These are phyloP conservation scores for Silybum marianum DNA, from an alignment of 129 eudicot species.

Conservation along the genomic window DNA sequence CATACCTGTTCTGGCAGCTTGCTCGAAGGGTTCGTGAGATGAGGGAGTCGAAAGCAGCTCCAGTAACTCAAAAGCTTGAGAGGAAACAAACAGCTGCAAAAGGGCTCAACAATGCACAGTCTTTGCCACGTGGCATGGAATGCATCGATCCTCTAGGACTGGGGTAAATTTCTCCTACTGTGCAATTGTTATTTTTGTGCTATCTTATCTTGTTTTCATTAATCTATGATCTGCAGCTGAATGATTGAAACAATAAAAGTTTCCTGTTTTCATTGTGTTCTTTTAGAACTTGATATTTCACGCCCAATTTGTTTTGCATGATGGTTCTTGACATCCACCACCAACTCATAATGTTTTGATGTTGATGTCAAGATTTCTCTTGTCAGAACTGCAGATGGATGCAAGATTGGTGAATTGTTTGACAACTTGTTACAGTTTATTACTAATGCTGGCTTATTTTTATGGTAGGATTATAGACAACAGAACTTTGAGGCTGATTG, in stretches of 20 bases:
- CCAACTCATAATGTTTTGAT: background rate
- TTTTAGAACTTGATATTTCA: background rate
- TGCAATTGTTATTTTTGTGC: background rate
- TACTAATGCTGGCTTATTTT: constrained; percentile 22
- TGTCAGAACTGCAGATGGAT: background rate
- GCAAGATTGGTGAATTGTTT: constrained; percentile 2
- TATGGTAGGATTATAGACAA: constrained; percentile 73
- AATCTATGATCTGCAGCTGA: too few species aligned
- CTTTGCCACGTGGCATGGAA: constrained; percentile 94
- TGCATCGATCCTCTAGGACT: constrained; percentile 90
- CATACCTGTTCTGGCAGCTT: constrained; percentile 49
- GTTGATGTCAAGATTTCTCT: background rate
- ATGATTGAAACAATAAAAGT: too few species aligned
- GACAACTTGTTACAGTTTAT: constrained; percentile 17
- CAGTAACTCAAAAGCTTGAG: constrained; percentile 52
- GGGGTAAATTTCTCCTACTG: constrained; percentile 49
- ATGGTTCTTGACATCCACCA: background rate
- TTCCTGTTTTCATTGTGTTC: too few species aligned
- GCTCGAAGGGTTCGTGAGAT: constrained; percentile 89
- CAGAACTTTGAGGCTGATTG: constrained; percentile 74
- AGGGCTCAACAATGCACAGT: constrained; percentile 61
- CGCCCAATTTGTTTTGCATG: background rate
- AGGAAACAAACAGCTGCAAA: constrained; percentile 55
- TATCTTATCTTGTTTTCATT: background rate
- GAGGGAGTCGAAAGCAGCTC: constrained; percentile 77